These are phyloP conservation scores for Vigna angularis DNA, from an alignment of 306 rosid genomes.

Conservation along the genomic window DNA sequence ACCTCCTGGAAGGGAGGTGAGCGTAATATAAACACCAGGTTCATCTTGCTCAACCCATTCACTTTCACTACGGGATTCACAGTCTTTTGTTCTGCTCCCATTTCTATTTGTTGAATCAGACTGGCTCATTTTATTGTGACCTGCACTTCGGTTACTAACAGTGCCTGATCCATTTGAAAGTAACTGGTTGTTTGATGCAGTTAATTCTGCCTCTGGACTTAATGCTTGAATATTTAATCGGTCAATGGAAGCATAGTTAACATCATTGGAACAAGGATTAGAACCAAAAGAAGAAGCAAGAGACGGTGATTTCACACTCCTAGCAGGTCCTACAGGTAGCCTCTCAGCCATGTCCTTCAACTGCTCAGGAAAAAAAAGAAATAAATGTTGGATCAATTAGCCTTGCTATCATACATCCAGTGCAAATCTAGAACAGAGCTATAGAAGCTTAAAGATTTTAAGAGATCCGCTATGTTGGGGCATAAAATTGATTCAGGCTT, in stretches of 20 bases:
- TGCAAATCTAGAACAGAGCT: slow-evolving; percentile 33
- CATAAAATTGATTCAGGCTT: slow-evolving; percentile 23
- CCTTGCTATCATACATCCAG: slow-evolving; percentile 13
- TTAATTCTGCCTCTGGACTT: slow-evolving; percentile 71
- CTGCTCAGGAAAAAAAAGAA: slow-evolving; percentile 54
- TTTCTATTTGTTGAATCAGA: slow-evolving; percentile 68
- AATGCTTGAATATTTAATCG: slow-evolving; percentile 68
- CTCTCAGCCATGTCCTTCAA: slow-evolving; percentile 99
- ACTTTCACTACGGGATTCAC: slow-evolving; percentile 73
- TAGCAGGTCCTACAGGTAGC: slow-evolving; percentile 88
- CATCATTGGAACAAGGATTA: slow-evolving; percentile 64
- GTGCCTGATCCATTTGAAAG: slow-evolving; percentile 79
- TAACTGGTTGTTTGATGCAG: slow-evolving; percentile 67
- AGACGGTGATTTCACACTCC: slow-evolving; percentile 77
- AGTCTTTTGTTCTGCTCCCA: slow-evolving; percentile 82
- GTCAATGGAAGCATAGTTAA: slow-evolving; percentile 61
- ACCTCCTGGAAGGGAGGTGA: slow-evolving; percentile 91
- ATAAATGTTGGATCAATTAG: slow-evolving; percentile 35
- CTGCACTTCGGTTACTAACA: slow-evolving; percentile 56
- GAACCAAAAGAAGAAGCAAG: slow-evolving; percentile 78
- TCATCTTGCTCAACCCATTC: slow-evolving; percentile 99
- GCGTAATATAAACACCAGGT: slow-evolving; percentile 96
- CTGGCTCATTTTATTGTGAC: slow-evolving; percentile 74
- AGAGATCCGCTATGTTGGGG: slow-evolving; percentile 6
- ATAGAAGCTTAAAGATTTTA: slow-evolving; percentile 29